Percentiles rank a stretch among this genome's conserved stretches.
Conservation (phyloP, 202 grass and related monocot species). For the Zizania palustris region DNA sequence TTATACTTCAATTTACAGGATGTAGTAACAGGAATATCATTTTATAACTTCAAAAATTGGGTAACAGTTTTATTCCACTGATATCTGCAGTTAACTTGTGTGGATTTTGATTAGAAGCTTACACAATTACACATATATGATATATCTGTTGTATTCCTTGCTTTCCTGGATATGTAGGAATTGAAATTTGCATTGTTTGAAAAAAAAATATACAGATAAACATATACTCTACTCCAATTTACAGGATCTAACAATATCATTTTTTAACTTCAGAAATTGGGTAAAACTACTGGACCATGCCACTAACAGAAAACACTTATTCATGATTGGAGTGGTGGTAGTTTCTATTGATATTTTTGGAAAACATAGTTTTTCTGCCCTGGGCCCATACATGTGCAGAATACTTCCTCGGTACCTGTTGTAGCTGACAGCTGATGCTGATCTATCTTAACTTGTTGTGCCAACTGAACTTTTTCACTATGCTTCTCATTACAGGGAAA, state of each 20-base stretch:
- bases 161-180: no score
- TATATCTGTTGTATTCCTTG: no score
- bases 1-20: background rate
- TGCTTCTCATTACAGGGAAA: conserved; percentile 64
- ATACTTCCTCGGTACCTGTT: background rate
- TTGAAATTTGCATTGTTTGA: no score
- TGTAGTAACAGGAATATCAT: background rate
- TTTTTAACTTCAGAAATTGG: no score
- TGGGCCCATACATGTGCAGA: background rate
- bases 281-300: conserved; percentile 2
- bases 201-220: no score
- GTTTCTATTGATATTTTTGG: conserved; percentile 6
- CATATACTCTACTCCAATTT: background rate
- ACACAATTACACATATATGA: no score
- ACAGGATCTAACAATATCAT: background rate
- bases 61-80: no score
- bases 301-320: background rate
- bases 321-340: background rate
- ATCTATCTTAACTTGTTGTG: conserved; percentile 29
- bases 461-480: conserved; percentile 20
- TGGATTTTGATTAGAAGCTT: no score
- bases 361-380: conserved; percentile 19
- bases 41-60: conserved; percentile 13
- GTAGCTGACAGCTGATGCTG: background rate
- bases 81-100: no score